Base-by-base conservation (phyloP, 768 basidiomycete genomes). In the Heimioporus sp. region DNA sequence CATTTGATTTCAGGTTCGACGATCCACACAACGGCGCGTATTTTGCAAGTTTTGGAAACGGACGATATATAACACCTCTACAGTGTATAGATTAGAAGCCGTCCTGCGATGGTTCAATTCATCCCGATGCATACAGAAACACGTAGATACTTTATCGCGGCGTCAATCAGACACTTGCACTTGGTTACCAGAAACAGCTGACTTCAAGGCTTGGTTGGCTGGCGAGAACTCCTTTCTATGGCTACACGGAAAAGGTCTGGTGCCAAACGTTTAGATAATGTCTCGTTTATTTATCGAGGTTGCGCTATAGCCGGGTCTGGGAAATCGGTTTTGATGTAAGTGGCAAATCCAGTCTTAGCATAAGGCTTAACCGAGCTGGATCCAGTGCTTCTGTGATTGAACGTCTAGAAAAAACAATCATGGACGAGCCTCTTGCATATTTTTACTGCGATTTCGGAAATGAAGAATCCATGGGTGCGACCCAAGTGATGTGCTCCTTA, bases 381-480 rank as follows among this genome's bases (percentile, higher is more conserved):
- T 31, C 15, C 19, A 39, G 38, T 20, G 9, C 38, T 19, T 39
- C 38, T 10, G 19, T 39, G 19, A 39, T 39, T 3, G 38, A 39
- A 39, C 38, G 11, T 2, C 19, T 20, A 7, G 7, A 19, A 39
- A 39, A 39, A 20, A n/a, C 7, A 7, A 17, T 17, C n/a, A 39
- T 9, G 38, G n/a, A 20, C 5, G 40, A 52, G 37, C 24, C 5
- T 17, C 10, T 50, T 0, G 60, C 39, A 3, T 61, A 50, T 15
- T 62, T 62, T 47, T 62, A 62, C 28, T 62, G 60, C 19, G 60
- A 62, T 30, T 61, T 58, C 32, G 43, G 46, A 15, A 34, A 48
- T 0, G 48, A 49, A 15, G 41, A 30, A 5, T 35, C 42, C 15
- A 56, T 43, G 12, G 43, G 38, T 5, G 43, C 48, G 9, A 32